Base-by-base conservation (phyloP, 441 rosid species). In the Adansonia grandidieri region DNA sequence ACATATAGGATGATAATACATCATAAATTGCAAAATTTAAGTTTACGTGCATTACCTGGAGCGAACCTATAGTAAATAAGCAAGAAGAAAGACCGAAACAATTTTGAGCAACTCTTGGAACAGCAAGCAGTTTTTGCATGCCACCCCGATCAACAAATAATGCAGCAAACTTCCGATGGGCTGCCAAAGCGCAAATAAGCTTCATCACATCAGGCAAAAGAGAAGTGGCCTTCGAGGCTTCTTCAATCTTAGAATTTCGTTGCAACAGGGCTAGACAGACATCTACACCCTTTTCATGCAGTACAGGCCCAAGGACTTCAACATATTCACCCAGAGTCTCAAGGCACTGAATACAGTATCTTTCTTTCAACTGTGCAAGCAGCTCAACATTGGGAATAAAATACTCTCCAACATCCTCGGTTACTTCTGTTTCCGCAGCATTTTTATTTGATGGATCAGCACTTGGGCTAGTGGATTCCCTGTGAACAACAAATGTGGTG, bases 141-240 rank as follows among this genome's bases (percentile, higher is more conserved):
- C 99, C 99, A 84, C 97, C 91, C 3, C 98, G 89, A 83, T 97
- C 99, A 77, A 97, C 99, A 88, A 95, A 97, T 81, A 95, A 87
- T 11, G 99, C 97, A 81, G 99, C 98, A 84, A 97, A 97, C 86
- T 95, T 97, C 78, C 96, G 89, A 82, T 95, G 98, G 48, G 99
- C 97, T 82, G 97, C 99, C 87, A 97, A 88, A 63, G 98, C 96
- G 82, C 99, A 92, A 72, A 97, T 95, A 76, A 97, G 91, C 91
- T 97, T 97, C 98, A 93, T 92, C 79, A 97, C 98, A 90, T 95
- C 97, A 80, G 98, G 97, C 86, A 93, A 87, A 61, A 97, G 84
- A 58, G 82, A 78, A 50, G 81, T 80, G 71, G 78, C 82, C 74
- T 84, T 87, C 20, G 88, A 85, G 48, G 77, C 83, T 78, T 85